Conservation (phyloP, 768 basidiomycete genomes). For the Sarcodon aspratus region DNA sequence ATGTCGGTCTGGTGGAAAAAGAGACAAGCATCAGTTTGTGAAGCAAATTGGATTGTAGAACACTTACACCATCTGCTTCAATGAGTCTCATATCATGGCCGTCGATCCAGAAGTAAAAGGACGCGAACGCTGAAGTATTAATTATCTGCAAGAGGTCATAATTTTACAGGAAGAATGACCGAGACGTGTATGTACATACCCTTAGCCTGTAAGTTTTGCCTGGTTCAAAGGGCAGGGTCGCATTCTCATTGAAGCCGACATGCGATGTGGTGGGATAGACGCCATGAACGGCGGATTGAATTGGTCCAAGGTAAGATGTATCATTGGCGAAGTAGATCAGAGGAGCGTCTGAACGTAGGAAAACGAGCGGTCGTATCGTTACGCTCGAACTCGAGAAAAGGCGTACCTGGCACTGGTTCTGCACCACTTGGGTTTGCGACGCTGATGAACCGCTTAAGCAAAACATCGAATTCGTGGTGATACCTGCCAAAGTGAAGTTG, state of each 20-base stretch:
- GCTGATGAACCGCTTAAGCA: slow-evolving; percentile 58
- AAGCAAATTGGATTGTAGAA: background rate
- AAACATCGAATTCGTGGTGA: slow-evolving; percentile 55
- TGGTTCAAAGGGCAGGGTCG: slow-evolving; percentile 62
- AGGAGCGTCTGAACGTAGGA: slow-evolving; percentile 45
- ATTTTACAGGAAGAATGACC: background rate
- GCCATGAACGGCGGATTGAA: slow-evolving; percentile 30
- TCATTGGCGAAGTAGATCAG: slow-evolving; percentile 80
- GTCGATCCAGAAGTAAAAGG: slow-evolving; percentile 84
- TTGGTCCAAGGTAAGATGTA: slow-evolving; percentile 54
- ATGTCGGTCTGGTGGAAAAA: slow-evolving; percentile 50
- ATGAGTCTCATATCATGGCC: slow-evolving; percentile 80
- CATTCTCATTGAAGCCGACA: slow-evolving; percentile 81
- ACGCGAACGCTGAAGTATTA: slow-evolving; percentile 66
- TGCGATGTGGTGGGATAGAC: slow-evolving; percentile 31
- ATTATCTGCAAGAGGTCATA: slow-evolving; percentile 75
- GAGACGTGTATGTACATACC: background rate
- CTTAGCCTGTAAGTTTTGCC: slow-evolving; percentile 1
- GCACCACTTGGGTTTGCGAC: slow-evolving; percentile 71
- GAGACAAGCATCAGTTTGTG: background rate
- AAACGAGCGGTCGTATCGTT: background rate
- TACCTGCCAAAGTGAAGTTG: slow-evolving; percentile 27
- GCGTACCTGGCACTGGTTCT: slow-evolving; percentile 75
- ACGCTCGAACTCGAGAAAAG: background rate
- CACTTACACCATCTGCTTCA: slow-evolving; percentile 70